Conservation (phyloP, 1,284 basidiomycete species). For the Ganoderma leucocontextum region DNA sequence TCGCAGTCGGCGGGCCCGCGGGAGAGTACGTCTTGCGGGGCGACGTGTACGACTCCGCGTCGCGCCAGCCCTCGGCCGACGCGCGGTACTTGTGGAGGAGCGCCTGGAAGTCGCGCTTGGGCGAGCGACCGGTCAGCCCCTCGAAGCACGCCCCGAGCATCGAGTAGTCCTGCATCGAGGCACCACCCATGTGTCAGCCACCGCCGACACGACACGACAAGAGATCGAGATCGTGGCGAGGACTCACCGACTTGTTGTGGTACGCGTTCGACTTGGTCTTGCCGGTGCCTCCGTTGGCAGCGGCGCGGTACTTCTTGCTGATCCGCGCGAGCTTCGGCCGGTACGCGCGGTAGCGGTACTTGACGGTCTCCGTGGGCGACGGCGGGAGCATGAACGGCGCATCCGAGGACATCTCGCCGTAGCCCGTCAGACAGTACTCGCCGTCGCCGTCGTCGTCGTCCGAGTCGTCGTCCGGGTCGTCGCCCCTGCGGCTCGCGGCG, state of each 20-base stretch:
- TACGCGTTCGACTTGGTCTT: slow-evolving; percentile 29
- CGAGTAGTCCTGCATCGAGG: slow-evolving; percentile 23
- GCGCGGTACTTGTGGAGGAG: slow-evolving; percentile 34
- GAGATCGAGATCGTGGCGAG: not conserved
- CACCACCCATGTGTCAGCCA: not conserved
- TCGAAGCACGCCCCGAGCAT: slow-evolving; percentile 22
- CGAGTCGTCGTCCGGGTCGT: not conserved
- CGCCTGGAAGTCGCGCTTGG: slow-evolving; percentile 33
- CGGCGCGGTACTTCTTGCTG: slow-evolving; percentile 26
- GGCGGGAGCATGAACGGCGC: slow-evolving; percentile 29
- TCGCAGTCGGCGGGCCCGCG: not conserved
- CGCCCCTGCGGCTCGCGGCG: slow-evolving; percentile 10
- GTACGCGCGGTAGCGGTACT: slow-evolving; percentile 35
- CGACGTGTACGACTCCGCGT: slow-evolving; percentile 14
- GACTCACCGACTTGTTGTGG: slow-evolving; percentile 21
- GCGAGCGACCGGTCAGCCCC: slow-evolving; percentile 21
- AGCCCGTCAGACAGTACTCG: slow-evolving; percentile 31
- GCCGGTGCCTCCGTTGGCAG: slow-evolving; percentile 22
- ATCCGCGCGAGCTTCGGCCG: slow-evolving; percentile 29
- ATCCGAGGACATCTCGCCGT: slow-evolving; percentile 30
- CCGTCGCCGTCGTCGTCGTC: slow-evolving; percentile 20
- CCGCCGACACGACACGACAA: not conserved
- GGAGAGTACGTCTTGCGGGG: slow-evolving; percentile 15
- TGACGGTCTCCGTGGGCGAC: slow-evolving; percentile 33
- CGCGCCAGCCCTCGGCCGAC: slow-evolving; percentile 26